Percentiles rank a stretch among this genome's conserved stretches.
Evolutionary conservation across 352 stramenopile genomes (phyloP).

Genomic region (Aphanomyces cochlioides): DNA sequence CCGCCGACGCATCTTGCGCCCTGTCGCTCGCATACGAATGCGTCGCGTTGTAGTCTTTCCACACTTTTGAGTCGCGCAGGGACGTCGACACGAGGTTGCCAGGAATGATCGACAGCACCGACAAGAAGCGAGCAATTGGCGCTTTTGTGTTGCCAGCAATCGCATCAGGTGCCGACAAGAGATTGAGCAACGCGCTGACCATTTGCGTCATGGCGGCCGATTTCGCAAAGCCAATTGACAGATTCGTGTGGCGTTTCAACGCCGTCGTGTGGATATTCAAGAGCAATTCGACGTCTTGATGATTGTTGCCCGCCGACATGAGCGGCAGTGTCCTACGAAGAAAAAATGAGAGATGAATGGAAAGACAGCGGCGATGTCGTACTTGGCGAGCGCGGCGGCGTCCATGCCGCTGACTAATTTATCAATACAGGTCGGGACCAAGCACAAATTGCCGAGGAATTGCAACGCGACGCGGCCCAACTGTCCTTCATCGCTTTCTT

Average conservation of each 20-base stretch:
- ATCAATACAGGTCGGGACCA: constrained; percentile 82
- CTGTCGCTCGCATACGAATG: constrained; percentile 39
- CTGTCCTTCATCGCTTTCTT: constrained; percentile 78
- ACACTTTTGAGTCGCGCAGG: constrained; percentile 25
- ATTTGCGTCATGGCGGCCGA: constrained; percentile 72
- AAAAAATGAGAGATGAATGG: neutral
- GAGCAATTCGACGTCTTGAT: constrained; percentile 76
- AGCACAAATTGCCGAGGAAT: constrained; percentile 76
- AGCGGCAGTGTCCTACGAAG: constrained; percentile 43
- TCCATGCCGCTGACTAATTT: constrained; percentile 87
- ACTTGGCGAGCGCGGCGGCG: constrained; percentile 63
- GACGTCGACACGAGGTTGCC: constrained; percentile 39
- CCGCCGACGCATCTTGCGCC: constrained; percentile 72
- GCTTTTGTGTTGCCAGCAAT: constrained; percentile 76
- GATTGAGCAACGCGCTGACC: constrained; percentile 70
- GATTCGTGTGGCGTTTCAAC: constrained; percentile 81
- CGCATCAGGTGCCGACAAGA: constrained; percentile 69
- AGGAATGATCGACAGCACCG: constrained; percentile 76
- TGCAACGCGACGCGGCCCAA: constrained; percentile 75
- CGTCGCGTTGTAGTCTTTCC: constrained; percentile 27
- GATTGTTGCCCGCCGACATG: constrained; percentile 67
- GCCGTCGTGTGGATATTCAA: constrained; percentile 86
- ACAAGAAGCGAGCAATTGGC: constrained; percentile 77
- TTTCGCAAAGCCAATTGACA: constrained; percentile 80
- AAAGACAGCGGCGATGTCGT: neutral